Percentiles rank a stretch among this genome's conserved stretches.
phyloP scores from a whole-genome alignment of 805 yeast species.

The Lipomyces spencermartinsiae region DNA sequence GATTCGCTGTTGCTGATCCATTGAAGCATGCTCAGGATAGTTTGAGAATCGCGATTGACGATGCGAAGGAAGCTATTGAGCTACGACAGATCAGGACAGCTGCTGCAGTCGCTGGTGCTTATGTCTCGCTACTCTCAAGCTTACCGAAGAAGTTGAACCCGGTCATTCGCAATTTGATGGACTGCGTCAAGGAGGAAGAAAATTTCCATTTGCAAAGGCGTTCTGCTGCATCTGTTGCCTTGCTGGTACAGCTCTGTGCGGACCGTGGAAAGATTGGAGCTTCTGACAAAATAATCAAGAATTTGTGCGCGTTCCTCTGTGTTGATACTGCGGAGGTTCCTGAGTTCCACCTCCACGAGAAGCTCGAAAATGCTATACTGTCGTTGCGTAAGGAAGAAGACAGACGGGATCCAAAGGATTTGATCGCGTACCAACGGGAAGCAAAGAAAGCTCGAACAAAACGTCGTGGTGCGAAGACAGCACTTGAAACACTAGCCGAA shows the following conservation, averaged over 20 bases:
- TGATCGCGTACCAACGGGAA: conserved; percentile 64
- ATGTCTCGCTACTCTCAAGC: conserved; percentile 55
- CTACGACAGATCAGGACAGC: conserved; percentile 60
- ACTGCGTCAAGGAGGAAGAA: conserved; percentile 80
- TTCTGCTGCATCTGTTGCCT: conserved; percentile 72
- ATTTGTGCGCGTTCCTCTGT: conserved; percentile 89
- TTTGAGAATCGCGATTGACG: conserved; percentile 67
- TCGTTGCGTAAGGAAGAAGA: conserved; percentile 83
- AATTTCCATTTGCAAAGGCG: conserved; percentile 68
- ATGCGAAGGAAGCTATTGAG: conserved; percentile 61
- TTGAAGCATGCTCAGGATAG: conserved; percentile 80
- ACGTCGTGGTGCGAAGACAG: conserved; percentile 79
- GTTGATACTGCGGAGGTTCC: conserved; percentile 97
- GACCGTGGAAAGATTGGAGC: conserved; percentile 68
- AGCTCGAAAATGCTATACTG: conserved; percentile 61
- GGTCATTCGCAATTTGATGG: conserved; percentile 88
- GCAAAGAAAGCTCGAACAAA: conserved; percentile 78
- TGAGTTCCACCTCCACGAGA: conserved; percentile 74
- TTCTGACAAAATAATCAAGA: conserved; percentile 86
- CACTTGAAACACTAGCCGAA: conserved; percentile 65
- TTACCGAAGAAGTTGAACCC: conserved; percentile 91
- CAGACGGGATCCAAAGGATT: conserved; percentile 61
- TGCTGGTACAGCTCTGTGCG: conserved; percentile 65
- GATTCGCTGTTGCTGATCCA: conserved; percentile 72
- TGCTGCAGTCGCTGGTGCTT: conserved; percentile 79